Percentiles rank a stretch among this genome's conserved stretches.
These are phyloP conservation scores for Eutrema salsugineum DNA, from an alignment of 441 rosid genomes.

Conservation along the genomic window DNA sequence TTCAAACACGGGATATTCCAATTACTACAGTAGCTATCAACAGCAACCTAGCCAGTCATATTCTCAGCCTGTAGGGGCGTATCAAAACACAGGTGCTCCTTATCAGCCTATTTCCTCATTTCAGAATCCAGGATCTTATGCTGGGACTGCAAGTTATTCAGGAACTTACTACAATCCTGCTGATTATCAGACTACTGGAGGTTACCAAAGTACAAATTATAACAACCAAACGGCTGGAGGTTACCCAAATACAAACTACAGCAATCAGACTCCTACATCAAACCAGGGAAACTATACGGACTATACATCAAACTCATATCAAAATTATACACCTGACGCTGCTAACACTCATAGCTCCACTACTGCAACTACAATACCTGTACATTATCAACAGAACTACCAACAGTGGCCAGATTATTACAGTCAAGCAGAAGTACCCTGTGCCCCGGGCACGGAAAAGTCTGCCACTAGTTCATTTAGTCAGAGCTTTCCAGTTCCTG, in stretches of 20 bases:
- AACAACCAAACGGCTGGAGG: conserved; percentile 76
- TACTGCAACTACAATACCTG: conserved; percentile 49
- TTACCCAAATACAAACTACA: conserved; percentile 71
- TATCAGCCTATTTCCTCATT: conserved; percentile 91
- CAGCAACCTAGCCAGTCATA: conserved; percentile 76
- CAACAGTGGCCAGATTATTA: conserved; percentile 90
- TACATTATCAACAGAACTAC: conserved; percentile 72
- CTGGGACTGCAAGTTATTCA: conserved; percentile 97
- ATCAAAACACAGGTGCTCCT: conserved; percentile 98
- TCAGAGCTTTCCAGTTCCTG: conserved; percentile 54
- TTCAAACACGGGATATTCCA: conserved; percentile 70
- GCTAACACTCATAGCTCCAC: conserved; percentile 52
- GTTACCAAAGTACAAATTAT: conserved; percentile 77
- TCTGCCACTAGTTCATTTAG: conserved; percentile 51
- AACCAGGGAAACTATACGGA: conserved; percentile 69
- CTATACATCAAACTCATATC: conserved; percentile 64
- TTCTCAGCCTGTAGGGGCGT: conserved; percentile 85
- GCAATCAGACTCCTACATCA: conserved; percentile 57
- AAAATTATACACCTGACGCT: conserved; percentile 58
- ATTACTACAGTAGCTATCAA: conserved; percentile 84
- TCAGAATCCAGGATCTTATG: conserved; percentile 98
- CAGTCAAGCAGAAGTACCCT: conserved; percentile 88
- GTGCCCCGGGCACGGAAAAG: conserved; percentile 98
- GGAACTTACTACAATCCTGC: conserved; percentile 97
- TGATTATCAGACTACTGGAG: conserved; percentile 99